These are phyloP conservation scores for Halteria grandinella DNA, from an alignment of 73 alveolate species.

Conservation along the genomic window DNA sequence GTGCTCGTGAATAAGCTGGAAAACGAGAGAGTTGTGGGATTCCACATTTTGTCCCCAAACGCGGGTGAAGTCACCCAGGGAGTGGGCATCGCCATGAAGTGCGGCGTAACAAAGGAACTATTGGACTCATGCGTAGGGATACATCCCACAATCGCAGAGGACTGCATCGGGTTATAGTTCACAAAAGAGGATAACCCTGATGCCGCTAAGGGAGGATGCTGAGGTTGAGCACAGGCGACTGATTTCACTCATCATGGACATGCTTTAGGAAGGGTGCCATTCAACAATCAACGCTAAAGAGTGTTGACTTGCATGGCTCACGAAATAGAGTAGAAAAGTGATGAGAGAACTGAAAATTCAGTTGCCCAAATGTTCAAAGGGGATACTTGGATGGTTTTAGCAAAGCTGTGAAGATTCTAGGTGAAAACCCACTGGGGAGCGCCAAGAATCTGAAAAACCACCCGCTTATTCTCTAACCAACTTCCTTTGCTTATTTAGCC, in stretches of 20 bases:
- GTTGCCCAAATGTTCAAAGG: constrained; percentile 23
- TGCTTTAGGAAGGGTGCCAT: not conserved
- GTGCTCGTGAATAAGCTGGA: constrained; percentile 80
- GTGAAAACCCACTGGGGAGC: constrained; percentile 28
- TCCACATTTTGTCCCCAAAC: constrained; percentile 96
- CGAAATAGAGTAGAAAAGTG: no score
- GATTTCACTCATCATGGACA: not conserved
- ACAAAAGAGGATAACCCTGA: constrained; percentile 78
- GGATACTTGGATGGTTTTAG: constrained; percentile 2
- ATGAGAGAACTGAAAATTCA: no score
- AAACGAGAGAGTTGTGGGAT: constrained; percentile 91
- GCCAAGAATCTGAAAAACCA: not conserved
- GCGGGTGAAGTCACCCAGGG: constrained; percentile 99
- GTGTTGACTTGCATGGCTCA: no score
- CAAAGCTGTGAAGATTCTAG: constrained; percentile 18
- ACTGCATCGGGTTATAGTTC: constrained; percentile 67
- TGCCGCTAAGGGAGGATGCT: constrained; percentile 91
- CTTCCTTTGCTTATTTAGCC: no score
- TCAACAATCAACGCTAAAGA: constrained; percentile 9
- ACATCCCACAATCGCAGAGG: constrained; percentile 99
- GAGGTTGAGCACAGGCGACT: constrained; percentile 73
- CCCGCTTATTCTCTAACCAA: not conserved
- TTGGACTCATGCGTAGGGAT: constrained; percentile 95
- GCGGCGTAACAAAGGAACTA: constrained; percentile 93
- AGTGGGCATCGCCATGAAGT: constrained; percentile 96